These are phyloP conservation scores for Copromyces sp. DNA, from an alignment of 495 filamentous ascomycete species.

Conservation along the genomic window DNA sequence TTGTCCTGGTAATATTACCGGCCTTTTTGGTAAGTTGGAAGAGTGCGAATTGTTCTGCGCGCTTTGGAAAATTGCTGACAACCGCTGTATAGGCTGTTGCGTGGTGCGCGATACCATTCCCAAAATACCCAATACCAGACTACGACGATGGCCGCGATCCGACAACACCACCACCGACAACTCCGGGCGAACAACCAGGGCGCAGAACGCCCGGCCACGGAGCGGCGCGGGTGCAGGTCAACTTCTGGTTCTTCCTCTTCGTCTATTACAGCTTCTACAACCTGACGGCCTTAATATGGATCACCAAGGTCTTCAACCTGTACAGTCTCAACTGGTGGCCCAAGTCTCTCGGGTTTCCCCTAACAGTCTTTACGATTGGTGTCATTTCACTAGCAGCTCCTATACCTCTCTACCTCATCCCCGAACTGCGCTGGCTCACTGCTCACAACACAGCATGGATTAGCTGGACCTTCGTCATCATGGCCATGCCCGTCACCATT, in stretches of 20 bases:
- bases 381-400: conserved; percentile 42
- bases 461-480: conserved; percentile 52
- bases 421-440: conserved; percentile 36
- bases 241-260: conserved; percentile 59
- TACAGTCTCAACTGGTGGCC: conserved; percentile 60
- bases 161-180: conserved; percentile 11
- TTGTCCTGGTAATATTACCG: conserved; percentile 44
- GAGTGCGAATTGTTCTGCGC: neutral
- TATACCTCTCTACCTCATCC: conserved; percentile 46
- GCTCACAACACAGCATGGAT: conserved; percentile 54
- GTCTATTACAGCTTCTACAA: conserved; percentile 59
- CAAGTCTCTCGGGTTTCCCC: conserved; percentile 44
- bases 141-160: conserved; percentile 19
- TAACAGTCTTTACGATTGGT: conserved; percentile 46
- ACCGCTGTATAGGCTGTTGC: conserved; percentile 37
- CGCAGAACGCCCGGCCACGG: conserved; percentile 48
- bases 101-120: conserved; percentile 54
- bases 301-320: conserved; percentile 58
- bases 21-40: conserved; percentile 42
- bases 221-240: conserved; percentile 46
- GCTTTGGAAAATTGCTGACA: neutral
- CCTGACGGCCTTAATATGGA: conserved; percentile 52
- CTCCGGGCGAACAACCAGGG: conserved; percentile 12
- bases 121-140: conserved; percentile 42
- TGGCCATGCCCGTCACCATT: conserved; percentile 51